Percentiles rank a stretch among this genome's conserved stretches.
Evolutionary conservation across 2,329 filamentous ascomycete genomes (phyloP).

Genomic region (Stachybotrys echinatus): DNA sequence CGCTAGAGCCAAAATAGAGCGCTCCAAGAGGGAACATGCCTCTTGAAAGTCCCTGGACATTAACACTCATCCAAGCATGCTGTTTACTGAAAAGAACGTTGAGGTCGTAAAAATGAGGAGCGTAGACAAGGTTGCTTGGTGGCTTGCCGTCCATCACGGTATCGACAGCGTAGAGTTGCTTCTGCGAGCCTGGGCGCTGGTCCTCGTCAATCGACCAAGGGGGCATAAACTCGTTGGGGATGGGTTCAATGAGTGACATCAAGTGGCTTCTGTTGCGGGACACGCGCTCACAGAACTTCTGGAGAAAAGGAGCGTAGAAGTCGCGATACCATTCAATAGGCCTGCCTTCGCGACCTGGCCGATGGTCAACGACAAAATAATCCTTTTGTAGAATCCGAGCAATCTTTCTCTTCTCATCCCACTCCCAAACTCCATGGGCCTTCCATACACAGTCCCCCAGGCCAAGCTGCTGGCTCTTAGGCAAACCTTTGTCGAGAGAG

Average conservation of each 20-base stretch:
- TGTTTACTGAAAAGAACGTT: constrained; percentile 32
- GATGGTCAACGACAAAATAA: constrained; percentile 33
- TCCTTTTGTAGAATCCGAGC: constrained; percentile 19
- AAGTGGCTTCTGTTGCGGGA: constrained; percentile 19
- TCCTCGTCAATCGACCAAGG: constrained; percentile 21
- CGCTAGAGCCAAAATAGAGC: constrained; percentile 32
- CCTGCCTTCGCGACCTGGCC: constrained; percentile 25
- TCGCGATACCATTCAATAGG: constrained; percentile 35
- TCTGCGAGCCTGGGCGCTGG: constrained; percentile 3
- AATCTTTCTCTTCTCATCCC: constrained; percentile 23
- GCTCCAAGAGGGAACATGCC: constrained; percentile 33
- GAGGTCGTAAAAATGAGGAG: constrained; percentile 37
- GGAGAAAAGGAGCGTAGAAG: constrained; percentile 34
- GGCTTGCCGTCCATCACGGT: constrained; percentile 19
- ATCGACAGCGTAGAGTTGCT: constrained; percentile 19
- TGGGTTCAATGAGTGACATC: constrained; percentile 33
- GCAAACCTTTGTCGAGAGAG: constrained; percentile 10
- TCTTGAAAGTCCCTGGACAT: constrained; percentile 33
- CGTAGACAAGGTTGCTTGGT: constrained; percentile 30
- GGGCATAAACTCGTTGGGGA: constrained; percentile 35
- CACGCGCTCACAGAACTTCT: constrained; percentile 27
- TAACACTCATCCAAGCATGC: constrained; percentile 29
- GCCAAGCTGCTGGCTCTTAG: constrained; percentile 12
- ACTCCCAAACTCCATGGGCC: constrained; percentile 31
- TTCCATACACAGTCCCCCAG: constrained; percentile 31